Evolutionary conservation across 495 filamentous ascomycete genomes (phyloP), one percentile per base, ranked within the genome.

Genomic region (Neurospora africana): DNA sequence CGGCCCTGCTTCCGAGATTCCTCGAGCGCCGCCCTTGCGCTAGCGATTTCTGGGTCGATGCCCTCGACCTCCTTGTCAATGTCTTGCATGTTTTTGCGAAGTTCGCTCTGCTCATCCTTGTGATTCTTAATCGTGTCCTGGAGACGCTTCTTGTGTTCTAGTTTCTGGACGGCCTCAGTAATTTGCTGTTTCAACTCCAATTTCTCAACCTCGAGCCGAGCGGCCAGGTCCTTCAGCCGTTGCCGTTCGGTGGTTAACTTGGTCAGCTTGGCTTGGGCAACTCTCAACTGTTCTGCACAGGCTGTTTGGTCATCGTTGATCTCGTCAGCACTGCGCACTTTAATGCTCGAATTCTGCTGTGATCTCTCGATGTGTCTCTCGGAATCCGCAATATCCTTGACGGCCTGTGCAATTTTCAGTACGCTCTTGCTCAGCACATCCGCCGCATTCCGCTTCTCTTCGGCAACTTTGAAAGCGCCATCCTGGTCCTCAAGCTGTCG

Each of bases 381-480:
- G 67, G 91, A 88, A 37, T 88, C 87, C 41, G 84, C 82, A 69
- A 95, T 90, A 40, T 97, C 93, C 68, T 84, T 86, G 75, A 87
- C 83, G 47, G 90, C 89, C 79, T 91, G 90, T 30, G 87, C 83
- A 73, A 98, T 97, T 73, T 88, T 91, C 69, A 85, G 84, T 3
- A 97, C 91, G 2, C 91, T 92, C 74, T 91, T 92, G 68, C 84
- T 84, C 47, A 98, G 84, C 23, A 87, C 83, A 74, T 97, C 93
- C 11, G 92, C 84, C 67, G 97, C 93, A 73, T 87, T 86, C 78
- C 89, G 92, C 58, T 85, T 87, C 35, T 91, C 86, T 65, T 87
- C 83, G 33, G 83, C 87, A 68, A 91, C 86, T 68, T 84, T 85
- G 75, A 97, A 90, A 41, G 83, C 78, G 13, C 84, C 86, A 75